A percentile compares a stretch with the other conserved stretches of the same genome.
phyloP scores from a whole-genome alignment of 345 rosid genomes.

The Citrus hindsii region DNA sequence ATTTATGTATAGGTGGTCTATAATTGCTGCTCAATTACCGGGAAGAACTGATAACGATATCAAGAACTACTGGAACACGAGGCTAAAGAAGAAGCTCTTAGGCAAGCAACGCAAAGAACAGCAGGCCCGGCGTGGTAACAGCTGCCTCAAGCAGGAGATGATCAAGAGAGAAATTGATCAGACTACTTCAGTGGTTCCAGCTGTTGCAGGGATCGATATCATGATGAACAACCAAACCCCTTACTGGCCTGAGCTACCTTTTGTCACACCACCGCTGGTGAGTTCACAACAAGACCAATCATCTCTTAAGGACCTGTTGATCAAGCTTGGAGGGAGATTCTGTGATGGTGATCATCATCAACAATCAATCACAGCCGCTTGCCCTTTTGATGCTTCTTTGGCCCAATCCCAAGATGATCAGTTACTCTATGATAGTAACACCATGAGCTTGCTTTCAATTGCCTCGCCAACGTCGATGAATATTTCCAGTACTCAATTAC shows the following conservation, averaged over 20 bases:
- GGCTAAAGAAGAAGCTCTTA: slow-evolving; percentile 70
- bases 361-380: slow-evolving; percentile 9
- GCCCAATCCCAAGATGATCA: slow-evolving; percentile 16
- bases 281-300: slow-evolving; percentile 17
- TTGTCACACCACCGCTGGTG: slow-evolving; percentile 5
- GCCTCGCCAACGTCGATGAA: slow-evolving; percentile 20
- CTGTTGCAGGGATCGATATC: background rate
- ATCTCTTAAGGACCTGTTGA: slow-evolving; percentile 30
- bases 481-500: slow-evolving; percentile 35
- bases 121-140: slow-evolving; percentile 27
- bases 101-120: slow-evolving; percentile 62
- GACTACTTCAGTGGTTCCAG: slow-evolving; percentile 13
- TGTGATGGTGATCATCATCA: slow-evolving; percentile 24
- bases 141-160: slow-evolving; percentile 43
- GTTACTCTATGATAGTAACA: slow-evolving; percentile 13
- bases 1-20: slow-evolving; percentile 56
- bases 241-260: slow-evolving; percentile 34
- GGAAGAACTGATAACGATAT: slow-evolving; percentile 84
- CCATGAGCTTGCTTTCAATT: slow-evolving; percentile 12
- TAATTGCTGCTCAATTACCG: slow-evolving; percentile 77
- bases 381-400: slow-evolving; percentile 10
- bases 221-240: slow-evolving; percentile 17
- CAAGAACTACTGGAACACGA: slow-evolving; percentile 84
- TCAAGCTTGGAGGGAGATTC: slow-evolving; percentile 45
- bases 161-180: slow-evolving; percentile 30